These are phyloP conservation scores for Mallotus nudiflorus DNA, from an alignment of 345 rosid species.

Conservation along the genomic window DNA sequence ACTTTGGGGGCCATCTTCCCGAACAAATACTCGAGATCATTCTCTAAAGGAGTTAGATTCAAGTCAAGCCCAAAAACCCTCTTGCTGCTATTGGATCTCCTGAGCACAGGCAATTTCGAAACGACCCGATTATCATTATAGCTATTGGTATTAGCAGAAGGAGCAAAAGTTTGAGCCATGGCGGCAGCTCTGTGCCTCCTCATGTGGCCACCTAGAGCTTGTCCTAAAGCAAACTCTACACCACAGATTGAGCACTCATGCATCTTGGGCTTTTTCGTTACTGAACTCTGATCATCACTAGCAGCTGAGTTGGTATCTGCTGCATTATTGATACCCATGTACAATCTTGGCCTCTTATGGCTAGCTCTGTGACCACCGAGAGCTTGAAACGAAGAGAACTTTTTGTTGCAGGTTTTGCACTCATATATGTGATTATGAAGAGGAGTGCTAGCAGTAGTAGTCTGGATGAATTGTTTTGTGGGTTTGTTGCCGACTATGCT, in stretches of 20 bases:
- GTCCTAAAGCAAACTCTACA: slow-evolving; percentile 58
- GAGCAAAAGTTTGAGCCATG: slow-evolving; percentile 9
- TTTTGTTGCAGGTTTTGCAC: slow-evolving; percentile 69
- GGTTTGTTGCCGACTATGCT: slow-evolving; percentile 26
- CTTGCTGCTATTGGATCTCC: slow-evolving; percentile 48
- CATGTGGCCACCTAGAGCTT: slow-evolving; percentile 84
- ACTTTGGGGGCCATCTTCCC: slow-evolving; percentile 61
- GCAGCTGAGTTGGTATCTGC: neutral
- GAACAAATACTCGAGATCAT: slow-evolving; percentile 58
- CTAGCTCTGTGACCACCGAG: slow-evolving; percentile 80
- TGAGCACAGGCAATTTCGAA: slow-evolving; percentile 46
- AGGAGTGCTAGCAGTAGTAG: neutral
- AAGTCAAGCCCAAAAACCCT: slow-evolving; percentile 59
- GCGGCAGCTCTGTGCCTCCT: slow-evolving; percentile 54
- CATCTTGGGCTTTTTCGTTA: slow-evolving; percentile 19
- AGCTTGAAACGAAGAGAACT: slow-evolving; percentile 71
- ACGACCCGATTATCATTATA: slow-evolving; percentile 1
- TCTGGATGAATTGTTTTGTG: neutral
- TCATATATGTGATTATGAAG: slow-evolving; percentile 33
- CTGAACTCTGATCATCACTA: slow-evolving; percentile 3
- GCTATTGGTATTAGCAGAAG: neutral
- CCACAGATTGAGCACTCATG: slow-evolving; percentile 67
- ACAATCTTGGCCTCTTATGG: slow-evolving; percentile 54
- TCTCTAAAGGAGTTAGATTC: slow-evolving; percentile 77
- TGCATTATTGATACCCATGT: slow-evolving; percentile 5